phyloP scores from a whole-genome alignment of 2,329 filamentous ascomycete genomes.

The Colletotrichum musicola region DNA sequence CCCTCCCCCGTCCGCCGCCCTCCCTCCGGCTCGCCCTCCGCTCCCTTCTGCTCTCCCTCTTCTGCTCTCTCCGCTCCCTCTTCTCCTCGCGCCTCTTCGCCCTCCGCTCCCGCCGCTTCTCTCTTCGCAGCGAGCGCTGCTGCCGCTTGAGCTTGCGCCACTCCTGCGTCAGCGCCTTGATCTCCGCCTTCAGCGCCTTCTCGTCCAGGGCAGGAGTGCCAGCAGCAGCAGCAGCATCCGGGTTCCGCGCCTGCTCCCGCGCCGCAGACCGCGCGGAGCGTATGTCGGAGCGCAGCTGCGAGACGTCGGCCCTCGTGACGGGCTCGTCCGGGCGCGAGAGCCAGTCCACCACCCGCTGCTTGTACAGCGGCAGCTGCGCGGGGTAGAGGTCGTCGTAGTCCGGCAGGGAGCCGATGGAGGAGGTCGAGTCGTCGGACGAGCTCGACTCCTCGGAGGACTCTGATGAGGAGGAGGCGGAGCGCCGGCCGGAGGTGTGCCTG shows the following conservation, averaged over 20 bases:
- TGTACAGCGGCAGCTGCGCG: slow-evolving; percentile 61
- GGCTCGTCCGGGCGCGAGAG: slow-evolving; percentile 62
- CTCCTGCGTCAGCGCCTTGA: slow-evolving; percentile 58
- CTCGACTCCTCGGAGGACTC: slow-evolving; percentile 53
- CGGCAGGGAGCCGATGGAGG: slow-evolving; percentile 66
- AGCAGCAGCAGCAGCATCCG: not conserved
- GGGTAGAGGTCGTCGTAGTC: slow-evolving; percentile 64
- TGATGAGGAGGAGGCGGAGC: slow-evolving; percentile 51
- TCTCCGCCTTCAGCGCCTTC: slow-evolving; percentile 55
- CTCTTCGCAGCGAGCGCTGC: slow-evolving; percentile 47
- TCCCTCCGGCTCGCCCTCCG: slow-evolving; percentile 45
- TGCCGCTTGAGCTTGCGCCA: slow-evolving; percentile 55
- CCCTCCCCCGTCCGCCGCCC: slow-evolving; percentile 10
- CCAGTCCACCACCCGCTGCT: slow-evolving; percentile 61
- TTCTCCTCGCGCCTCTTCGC: slow-evolving; percentile 47
- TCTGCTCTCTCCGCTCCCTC: slow-evolving; percentile 48
- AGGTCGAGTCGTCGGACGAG: slow-evolving; percentile 49
- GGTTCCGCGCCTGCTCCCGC: slow-evolving; percentile 5
- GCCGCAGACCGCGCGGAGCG: slow-evolving; percentile 13
- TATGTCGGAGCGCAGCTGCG: slow-evolving; percentile 20
- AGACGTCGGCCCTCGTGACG: slow-evolving; percentile 60
- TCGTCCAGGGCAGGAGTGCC: slow-evolving; percentile 45
- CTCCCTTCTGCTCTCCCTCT: slow-evolving; percentile 47
- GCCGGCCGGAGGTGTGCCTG: slow-evolving; percentile 38
- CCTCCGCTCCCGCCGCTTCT: slow-evolving; percentile 48